Evolutionary conservation across 768 basidiomycete species (phyloP), one percentile per base, ranked within the genome.

Genomic region (Termitomyces titanicus): DNA sequence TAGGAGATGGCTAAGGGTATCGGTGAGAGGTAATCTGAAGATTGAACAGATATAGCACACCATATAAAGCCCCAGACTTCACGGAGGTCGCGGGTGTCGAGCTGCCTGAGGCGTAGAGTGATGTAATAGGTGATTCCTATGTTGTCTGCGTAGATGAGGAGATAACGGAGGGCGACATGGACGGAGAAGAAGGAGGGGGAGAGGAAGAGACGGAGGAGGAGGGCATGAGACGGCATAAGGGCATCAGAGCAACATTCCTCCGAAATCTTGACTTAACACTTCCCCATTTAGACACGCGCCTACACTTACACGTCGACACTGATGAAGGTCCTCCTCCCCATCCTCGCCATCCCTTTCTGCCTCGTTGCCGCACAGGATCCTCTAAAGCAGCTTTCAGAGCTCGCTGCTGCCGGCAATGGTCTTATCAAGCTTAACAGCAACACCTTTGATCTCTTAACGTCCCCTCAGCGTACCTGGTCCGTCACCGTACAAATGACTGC

Each of bases 121-220:
- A 94, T 80, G 67, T 94, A 94, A 72, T 93, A 93, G 33, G 90
- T 94, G 69, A 94, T 93, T 9, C 90, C 92, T 62, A 94, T 88
- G 72, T 93, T 91, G 75, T 92, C 89, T 15, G 86, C 79, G 70
- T 94, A 94, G 37, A 83, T 61, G 60, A 82, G 80, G 54, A 94
- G 82, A 66, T 98, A 98, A 63, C 87, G 83, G 60, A 98, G 85
- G 29, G 94, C 94, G 63, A 95, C 88, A 76, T 95, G 90, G 53
- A 96, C 89, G 11, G 89, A 90, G 75, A 97, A 98, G 78, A 92
- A 98, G 34, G 86, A 85, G 4, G 92, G 89, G 18, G 92, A 93
- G 54, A 95, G 86, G 69, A 97, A 96, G 47, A 98, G 85, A 29
- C 94, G 88, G 52, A 98, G 82, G 50, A 95, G 86, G 57, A 94